These are phyloP conservation scores for Coprinopsis cinerea DNA, from an alignment of 768 basidiomycete species.

Conservation along the genomic window DNA sequence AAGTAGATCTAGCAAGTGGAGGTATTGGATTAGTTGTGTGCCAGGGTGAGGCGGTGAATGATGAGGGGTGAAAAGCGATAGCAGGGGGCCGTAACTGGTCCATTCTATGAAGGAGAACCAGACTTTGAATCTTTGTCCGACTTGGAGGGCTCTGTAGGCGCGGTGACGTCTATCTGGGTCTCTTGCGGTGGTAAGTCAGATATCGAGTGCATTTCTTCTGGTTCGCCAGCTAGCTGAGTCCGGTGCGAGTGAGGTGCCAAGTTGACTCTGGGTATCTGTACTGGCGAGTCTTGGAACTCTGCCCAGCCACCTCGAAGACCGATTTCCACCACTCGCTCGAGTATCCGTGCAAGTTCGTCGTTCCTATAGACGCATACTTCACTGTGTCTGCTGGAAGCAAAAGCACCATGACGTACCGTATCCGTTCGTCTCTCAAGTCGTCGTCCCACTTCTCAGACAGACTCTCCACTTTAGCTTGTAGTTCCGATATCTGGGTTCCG, in stretches of 20 bases:
- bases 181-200: slow-evolving; percentile 1
- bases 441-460: slow-evolving; percentile 39
- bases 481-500: slow-evolving; percentile 35
- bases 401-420: slow-evolving; percentile 36
- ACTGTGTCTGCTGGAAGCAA: background rate
- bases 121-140: background rate
- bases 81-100: too few species aligned
- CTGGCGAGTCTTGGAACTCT: slow-evolving; percentile 56
- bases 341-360: slow-evolving; percentile 58
- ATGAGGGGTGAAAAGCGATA: too few species aligned
- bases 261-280: slow-evolving; percentile 40
- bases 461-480: slow-evolving; percentile 37
- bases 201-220: slow-evolving; percentile 3
- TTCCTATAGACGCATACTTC: slow-evolving; percentile 35
- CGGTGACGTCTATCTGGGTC: background rate
- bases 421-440: slow-evolving; percentile 35
- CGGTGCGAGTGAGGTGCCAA: slow-evolving; percentile 18
- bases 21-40: too few species aligned
- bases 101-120: too few species aligned
- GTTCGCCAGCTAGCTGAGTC: background rate
- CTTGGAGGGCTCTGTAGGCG: background rate
- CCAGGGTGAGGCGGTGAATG: too few species aligned
- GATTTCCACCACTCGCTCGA: slow-evolving; percentile 65
- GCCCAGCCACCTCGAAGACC: slow-evolving; percentile 59
- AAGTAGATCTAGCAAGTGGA: too few species aligned